phyloP scores from a whole-genome alignment of 768 basidiomycete genomes.

The Rhizopogon salebrosus region DNA sequence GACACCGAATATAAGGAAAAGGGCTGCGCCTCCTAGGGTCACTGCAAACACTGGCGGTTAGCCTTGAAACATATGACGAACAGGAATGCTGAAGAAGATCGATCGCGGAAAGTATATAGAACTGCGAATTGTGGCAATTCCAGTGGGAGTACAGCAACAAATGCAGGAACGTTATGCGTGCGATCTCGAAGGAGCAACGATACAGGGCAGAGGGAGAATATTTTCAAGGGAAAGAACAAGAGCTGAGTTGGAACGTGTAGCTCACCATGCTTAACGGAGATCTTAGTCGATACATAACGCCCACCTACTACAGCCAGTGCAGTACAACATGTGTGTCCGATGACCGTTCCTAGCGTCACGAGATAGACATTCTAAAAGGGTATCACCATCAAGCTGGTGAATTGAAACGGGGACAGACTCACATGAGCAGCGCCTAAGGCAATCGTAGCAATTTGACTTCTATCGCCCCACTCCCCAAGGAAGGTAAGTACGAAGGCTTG shows the following conservation, averaged over 20 bases:
- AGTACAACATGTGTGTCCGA: constrained; percentile 85
- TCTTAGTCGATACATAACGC: constrained; percentile 86
- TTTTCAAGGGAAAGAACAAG: not conserved
- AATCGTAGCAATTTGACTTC: constrained; percentile 60
- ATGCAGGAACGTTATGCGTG: constrained; percentile 63
- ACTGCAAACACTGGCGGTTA: constrained; percentile 40
- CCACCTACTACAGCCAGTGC: constrained; percentile 90
- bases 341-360: constrained; percentile 84
- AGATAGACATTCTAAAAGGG: constrained; percentile 79
- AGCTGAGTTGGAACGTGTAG: not conserved
- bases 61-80: constrained; percentile 33
- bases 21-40: constrained; percentile 72
- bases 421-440: constrained; percentile 41
- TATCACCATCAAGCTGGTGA: not conserved
- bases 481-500: constrained; percentile 95
- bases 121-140: constrained; percentile 32
- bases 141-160: constrained; percentile 69
- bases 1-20: constrained; percentile 81
- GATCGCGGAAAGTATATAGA: constrained; percentile 84
- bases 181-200: constrained; percentile 65
- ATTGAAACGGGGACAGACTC: constrained; percentile 21
- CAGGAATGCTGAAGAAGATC: constrained; percentile 70
- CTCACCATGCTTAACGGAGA: constrained; percentile 65
- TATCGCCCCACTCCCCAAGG: constrained; percentile 98
- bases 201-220: constrained; percentile 68